Percentiles rank a stretch among this genome's conserved stretches.
Evolutionary conservation across 2,329 filamentous ascomycete genomes (phyloP).

Genomic region (Phialophora macrospora): DNA sequence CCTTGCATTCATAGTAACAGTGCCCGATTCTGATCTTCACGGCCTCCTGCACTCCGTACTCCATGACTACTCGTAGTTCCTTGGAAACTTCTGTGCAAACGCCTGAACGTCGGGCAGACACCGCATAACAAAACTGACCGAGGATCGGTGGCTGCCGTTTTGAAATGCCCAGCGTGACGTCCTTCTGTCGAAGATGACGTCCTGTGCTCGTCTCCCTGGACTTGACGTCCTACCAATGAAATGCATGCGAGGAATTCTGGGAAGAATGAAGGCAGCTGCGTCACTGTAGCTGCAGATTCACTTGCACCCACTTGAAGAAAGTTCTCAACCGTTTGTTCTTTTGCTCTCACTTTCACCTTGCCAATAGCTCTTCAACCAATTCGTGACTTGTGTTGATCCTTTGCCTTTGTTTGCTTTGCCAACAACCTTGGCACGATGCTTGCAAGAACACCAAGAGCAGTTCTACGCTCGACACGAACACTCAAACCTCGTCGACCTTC

Average conservation of each 20-base stretch:
- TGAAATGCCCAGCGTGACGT: not conserved
- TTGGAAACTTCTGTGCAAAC: not conserved
- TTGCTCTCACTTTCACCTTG: not conserved
- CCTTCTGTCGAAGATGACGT: not conserved
- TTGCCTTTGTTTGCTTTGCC: not conserved
- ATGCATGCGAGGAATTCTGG: not conserved
- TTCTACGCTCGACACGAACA: constrained; percentile 26
- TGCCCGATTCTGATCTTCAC: not conserved
- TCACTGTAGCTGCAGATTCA: not conserved
- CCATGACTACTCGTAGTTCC: not conserved
- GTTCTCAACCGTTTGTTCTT: not conserved
- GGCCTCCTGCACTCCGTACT: not conserved
- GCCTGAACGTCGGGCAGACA: not conserved
- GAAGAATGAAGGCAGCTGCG: not conserved
- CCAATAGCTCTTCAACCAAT: not conserved
- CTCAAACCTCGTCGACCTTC: constrained; percentile 24
- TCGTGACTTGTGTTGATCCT: not conserved
- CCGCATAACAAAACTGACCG: not conserved
- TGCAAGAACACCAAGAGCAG: constrained; percentile 29
- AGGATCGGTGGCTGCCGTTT: not conserved
- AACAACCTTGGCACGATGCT: constrained; percentile 20
- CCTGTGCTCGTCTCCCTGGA: not conserved
- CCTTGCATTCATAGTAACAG: not conserved
- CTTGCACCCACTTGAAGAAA: not conserved
- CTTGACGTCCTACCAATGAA: not conserved